These are phyloP conservation scores for Rosa persica DNA, from an alignment of 306 rosid genomes.

Conservation along the genomic window DNA sequence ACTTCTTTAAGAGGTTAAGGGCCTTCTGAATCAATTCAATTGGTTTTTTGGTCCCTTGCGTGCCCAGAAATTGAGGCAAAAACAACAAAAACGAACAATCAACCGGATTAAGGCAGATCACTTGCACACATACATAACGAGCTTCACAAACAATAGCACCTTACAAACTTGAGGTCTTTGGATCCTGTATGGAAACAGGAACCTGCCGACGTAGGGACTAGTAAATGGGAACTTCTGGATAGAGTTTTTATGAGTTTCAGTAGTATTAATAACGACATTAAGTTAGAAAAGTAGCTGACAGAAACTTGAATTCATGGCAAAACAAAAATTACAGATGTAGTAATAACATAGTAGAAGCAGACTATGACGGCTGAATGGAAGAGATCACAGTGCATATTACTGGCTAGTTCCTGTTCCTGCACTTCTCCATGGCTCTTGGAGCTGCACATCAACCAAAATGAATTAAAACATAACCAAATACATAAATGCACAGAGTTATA, in stretches of 20 bases:
- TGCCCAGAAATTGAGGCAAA: neutral
- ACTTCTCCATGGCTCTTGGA: conserved; percentile 78
- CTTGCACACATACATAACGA: conserved; percentile 29
- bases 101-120: conserved; percentile 17
- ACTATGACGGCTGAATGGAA: conserved; percentile 34
- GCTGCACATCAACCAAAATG: conserved; percentile 43
- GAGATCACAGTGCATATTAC: conserved; percentile 17
- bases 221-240: conserved; percentile 24
- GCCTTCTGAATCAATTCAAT: neutral
- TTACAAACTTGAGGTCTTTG: conserved; percentile 33
- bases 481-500: neutral
- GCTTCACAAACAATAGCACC: conserved; percentile 41
- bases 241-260: conserved; percentile 28
- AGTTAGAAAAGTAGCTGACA: conserved; percentile 33
- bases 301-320: conserved; percentile 34
- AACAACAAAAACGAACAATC: neutral
- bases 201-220: conserved; percentile 26
- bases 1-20: neutral
- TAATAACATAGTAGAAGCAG: conserved; percentile 32
- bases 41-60: neutral
- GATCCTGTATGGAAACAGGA: conserved; percentile 39
- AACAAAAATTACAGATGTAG: conserved; percentile 25
- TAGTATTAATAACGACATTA: conserved; percentile 19
- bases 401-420: conserved; percentile 59
- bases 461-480: neutral